These are phyloP conservation scores for Adansonia digitata DNA, from an alignment of 345 rosid species.

Conservation along the genomic window DNA sequence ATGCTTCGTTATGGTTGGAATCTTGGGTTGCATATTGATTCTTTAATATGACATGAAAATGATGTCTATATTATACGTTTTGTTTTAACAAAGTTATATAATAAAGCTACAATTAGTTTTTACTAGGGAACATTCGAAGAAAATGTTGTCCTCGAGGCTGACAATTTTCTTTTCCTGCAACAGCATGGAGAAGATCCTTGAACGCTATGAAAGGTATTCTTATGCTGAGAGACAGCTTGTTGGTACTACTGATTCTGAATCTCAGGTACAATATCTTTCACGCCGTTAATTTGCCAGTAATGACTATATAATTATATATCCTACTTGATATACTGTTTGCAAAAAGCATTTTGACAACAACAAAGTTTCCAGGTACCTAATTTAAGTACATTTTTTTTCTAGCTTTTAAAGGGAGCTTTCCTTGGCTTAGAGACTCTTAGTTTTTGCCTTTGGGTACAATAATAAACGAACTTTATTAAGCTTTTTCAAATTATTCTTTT, in stretches of 20 bases:
- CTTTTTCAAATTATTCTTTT: not conserved
- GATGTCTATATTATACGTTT: too few relatives aligned
- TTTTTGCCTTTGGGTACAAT: constrained; percentile 2
- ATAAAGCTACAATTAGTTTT: not conserved
- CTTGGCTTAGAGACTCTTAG: not conserved
- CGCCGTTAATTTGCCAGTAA: not conserved
- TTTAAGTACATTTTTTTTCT: not conserved
- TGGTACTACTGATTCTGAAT: constrained; percentile 38
- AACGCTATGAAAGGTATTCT: constrained; percentile 68
- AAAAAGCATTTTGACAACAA: constrained; percentile 4
- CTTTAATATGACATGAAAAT: too few relatives aligned
- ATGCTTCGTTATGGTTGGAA: too few relatives aligned
- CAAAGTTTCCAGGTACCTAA: not conserved
- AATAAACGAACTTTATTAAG: not conserved
- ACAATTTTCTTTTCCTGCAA: not conserved
- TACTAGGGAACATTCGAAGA: not conserved
- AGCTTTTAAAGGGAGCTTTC: not conserved
- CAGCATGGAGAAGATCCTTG: constrained; percentile 81
- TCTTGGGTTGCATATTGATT: not conserved
- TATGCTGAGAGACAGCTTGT: constrained; percentile 57
- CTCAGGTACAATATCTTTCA: constrained; percentile 25
- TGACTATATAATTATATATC: not conserved
- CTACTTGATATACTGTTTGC: not conserved
- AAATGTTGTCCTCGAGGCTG: not conserved
- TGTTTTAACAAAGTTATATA: not conserved